A percentile compares a stretch with the other conserved stretches of the same genome.
phyloP scores from a whole-genome alignment of 441 rosid species.

The Gossypium gossypioides region DNA sequence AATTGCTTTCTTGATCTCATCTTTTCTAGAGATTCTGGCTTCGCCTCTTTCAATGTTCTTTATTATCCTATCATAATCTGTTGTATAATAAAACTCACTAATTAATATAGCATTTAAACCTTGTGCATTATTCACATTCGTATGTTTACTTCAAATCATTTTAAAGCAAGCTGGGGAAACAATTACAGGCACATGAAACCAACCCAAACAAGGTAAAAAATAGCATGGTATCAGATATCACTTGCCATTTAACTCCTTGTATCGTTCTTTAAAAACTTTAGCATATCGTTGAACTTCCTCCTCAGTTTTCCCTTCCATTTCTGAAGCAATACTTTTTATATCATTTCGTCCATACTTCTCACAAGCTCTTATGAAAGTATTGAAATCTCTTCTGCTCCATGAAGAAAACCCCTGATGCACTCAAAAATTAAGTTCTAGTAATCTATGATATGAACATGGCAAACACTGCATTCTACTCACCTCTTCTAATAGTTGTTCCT shows the following conservation, averaged over 20 bases:
- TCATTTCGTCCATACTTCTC: slow-evolving; percentile 92
- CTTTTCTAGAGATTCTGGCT: slow-evolving; percentile 89
- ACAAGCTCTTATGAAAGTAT: slow-evolving; percentile 82
- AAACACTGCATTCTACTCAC: slow-evolving; percentile 25
- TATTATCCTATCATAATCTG: slow-evolving; percentile 92
- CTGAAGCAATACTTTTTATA: slow-evolving; percentile 68
- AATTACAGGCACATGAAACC: background rate
- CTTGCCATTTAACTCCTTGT: slow-evolving; percentile 80
- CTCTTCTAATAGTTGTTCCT: slow-evolving; percentile 83
- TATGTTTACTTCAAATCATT: no score
- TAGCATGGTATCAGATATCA: background rate
- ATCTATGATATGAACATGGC: slow-evolving; percentile 8
- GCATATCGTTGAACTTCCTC: slow-evolving; percentile 93
- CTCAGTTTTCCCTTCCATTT: slow-evolving; percentile 93
- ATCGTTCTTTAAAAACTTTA: slow-evolving; percentile 74
- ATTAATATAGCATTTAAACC: background rate
- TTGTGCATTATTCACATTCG: background rate
- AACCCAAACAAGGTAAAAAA: background rate
- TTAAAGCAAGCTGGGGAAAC: background rate
- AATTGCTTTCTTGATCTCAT: slow-evolving; percentile 97
- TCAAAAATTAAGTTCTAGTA: slow-evolving; percentile 11
- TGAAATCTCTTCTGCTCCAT: slow-evolving; percentile 93
- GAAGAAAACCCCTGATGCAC: slow-evolving; percentile 75
- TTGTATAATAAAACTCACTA: background rate
- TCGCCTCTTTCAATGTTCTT: slow-evolving; percentile 98